These are phyloP conservation scores for Sugiyamaella smithiae DNA, from an alignment of 805 yeast genomes.

Conservation along the genomic window DNA sequence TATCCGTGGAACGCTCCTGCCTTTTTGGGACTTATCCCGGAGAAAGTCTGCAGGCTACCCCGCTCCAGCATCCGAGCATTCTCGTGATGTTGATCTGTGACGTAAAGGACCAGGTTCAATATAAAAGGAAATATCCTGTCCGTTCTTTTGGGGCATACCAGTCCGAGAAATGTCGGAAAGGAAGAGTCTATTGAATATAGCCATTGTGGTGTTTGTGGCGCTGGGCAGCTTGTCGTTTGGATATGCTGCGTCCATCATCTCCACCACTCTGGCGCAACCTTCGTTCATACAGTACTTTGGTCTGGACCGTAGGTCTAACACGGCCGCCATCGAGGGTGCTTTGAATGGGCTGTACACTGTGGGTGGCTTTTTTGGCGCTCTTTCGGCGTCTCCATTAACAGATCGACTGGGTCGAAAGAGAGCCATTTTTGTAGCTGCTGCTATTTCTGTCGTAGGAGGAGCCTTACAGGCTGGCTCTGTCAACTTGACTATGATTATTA, in stretches of 20 bases:
- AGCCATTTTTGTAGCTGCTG: constrained; percentile 50
- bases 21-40: background rate
- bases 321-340: constrained; percentile 8
- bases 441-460: constrained; percentile 61
- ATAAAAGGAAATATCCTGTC: background rate
- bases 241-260: constrained; percentile 10
- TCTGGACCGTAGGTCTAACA: constrained; percentile 9
- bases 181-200: constrained; percentile 1
- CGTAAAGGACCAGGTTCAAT: no score
- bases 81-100: no score
- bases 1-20: background rate
- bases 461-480: constrained; percentile 50
- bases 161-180: background rate
- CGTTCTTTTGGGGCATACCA: background rate
- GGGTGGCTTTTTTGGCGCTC: constrained; percentile 80
- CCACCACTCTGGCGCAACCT: constrained; percentile 14
- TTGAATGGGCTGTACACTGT: constrained; percentile 73
- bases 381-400: constrained; percentile 62
- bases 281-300: constrained; percentile 12
- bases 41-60: no score
- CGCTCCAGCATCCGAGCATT: no score
- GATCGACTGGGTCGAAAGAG: constrained; percentile 62
- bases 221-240: constrained; percentile 13
- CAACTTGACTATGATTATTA: constrained; percentile 41
- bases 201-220: constrained; percentile 8